Percentiles rank a stretch among this genome's conserved stretches.
Evolutionary conservation across 371 early-diverging fungal species (phyloP).

Genomic region (Batrachochytrium dendrobatidis): DNA sequence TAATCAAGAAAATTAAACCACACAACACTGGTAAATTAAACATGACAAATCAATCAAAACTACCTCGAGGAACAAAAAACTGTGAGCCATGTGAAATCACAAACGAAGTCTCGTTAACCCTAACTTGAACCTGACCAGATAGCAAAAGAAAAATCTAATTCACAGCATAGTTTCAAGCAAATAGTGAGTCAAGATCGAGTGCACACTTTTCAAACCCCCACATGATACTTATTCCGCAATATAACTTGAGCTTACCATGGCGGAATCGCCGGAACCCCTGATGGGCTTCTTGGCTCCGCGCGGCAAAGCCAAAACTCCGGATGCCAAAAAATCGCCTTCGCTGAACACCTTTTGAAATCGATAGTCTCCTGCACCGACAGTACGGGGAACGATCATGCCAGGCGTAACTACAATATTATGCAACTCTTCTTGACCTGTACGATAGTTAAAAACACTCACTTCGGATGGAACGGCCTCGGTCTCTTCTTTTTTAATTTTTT

Average conservation of each 20-base stretch:
- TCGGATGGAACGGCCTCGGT: conserved; percentile 13
- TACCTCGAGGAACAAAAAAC: conserved; percentile 44
- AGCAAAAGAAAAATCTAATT: conserved; percentile 32
- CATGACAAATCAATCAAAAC: not conserved
- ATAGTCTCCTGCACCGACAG: conserved; percentile 23
- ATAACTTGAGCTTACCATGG: conserved; percentile 39
- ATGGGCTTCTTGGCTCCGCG: conserved; percentile 32
- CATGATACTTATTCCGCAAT: too few relatives aligned
- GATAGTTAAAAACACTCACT: conserved; percentile 19
- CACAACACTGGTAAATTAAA: not conserved
- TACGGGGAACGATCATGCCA: conserved; percentile 22
- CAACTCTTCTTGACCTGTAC: conserved; percentile 17
- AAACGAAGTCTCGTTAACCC: conserved; percentile 29
- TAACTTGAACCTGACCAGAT: conserved; percentile 27
- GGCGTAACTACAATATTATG: conserved; percentile 18
- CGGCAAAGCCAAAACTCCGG: conserved; percentile 34
- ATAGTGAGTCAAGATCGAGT: not conserved
- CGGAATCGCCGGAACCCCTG: conserved; percentile 28
- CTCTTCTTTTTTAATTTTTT: conserved; percentile 8
- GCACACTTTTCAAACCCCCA: not conserved
- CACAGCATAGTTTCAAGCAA: too few relatives aligned
- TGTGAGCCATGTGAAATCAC: conserved; percentile 23
- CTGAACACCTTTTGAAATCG: conserved; percentile 36
- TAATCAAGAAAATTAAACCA: not conserved
- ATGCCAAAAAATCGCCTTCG: conserved; percentile 34